A percentile compares a stretch with the other conserved stretches of the same genome.
Evolutionary conservation across 2,329 filamentous ascomycete genomes (phyloP).

Genomic region (Metarhizium guizhouense): DNA sequence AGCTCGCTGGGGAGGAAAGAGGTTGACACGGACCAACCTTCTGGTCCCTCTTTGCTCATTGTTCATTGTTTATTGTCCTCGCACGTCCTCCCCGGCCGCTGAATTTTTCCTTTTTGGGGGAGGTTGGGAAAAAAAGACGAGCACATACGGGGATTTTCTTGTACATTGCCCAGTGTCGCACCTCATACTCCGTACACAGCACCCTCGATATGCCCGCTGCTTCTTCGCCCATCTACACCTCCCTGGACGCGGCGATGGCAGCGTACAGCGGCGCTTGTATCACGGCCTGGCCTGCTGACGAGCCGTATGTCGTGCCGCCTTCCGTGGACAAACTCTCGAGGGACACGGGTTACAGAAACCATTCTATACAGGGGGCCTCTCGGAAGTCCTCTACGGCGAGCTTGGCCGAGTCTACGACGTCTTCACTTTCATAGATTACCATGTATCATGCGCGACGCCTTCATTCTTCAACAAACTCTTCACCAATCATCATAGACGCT

Average conservation of each 20-base stretch:
- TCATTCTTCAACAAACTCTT: not conserved
- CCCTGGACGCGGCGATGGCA: conserved; percentile 15
- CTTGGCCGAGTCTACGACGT: not conserved
- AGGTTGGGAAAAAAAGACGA: no score
- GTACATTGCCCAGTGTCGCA: no score
- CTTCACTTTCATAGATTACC: not conserved
- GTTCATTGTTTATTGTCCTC: no score
- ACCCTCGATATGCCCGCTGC: not conserved
- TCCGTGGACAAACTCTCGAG: conserved; percentile 1
- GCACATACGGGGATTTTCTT: no score
- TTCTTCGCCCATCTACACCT: conserved; percentile 11
- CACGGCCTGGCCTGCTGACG: conserved; percentile 19
- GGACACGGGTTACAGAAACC: not conserved
- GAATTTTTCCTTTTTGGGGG: no score
- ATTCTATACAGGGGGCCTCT: not conserved
- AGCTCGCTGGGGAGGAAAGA: no score
- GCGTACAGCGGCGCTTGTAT: conserved; percentile 16
- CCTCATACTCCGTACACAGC: no score
- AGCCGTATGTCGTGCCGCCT: conserved; percentile 11
- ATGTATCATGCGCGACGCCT: not conserved
- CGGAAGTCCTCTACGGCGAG: not conserved
- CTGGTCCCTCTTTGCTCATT: no score
- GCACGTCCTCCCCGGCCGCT: no score
- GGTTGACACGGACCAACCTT: no score
- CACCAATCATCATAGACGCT: no score